Evolutionary conservation across 169 alveolate species (phyloP), one percentile per base, ranked within the genome.

Genomic region (Plasmodium sp.): DNA sequence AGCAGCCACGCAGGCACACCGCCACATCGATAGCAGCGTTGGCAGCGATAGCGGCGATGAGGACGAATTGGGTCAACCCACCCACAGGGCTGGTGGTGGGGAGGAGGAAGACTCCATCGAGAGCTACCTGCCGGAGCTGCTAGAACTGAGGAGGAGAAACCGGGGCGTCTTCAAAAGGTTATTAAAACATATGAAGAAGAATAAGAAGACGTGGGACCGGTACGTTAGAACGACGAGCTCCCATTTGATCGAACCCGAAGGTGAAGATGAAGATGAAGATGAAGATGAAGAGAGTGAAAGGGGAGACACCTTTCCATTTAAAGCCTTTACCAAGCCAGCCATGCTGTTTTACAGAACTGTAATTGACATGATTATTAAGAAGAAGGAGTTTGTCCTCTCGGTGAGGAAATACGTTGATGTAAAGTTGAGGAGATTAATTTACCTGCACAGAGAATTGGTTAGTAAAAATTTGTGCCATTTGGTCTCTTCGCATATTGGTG

Each of bases 401-500:
- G 81, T 86, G 54, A 9, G 43, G 34, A 79, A 51, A 12, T 86
- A 86, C 12, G 39, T 86, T 36, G 16, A 16, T 36, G 41, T 54
- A n/a, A 86, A 86, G 18, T 45, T 86, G 34, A 16, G 33, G 12
- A 18, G 22, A 7, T 14, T 22, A 5, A 45, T 86, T 14, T 86
- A 34, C 33, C n/a, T 75, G 4, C 10, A n/a, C 22, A 75, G 81
- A 56, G 72, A 75, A 18, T 5, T 51, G 27, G 9, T 86, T 1
- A 51, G 51, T 14, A 33, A 22, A 1, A 86, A 86, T 77, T 77
- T 86, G 10, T 86, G 81, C 36, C 58, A 86, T 36, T 86, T 86
- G 39, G 33, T 86, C 22, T 43, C 62, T 5, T 34, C 41, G 3
- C 27, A 54, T 6, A 39, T 86, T 22, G 81, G 71, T 51, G 45